These are phyloP conservation scores for Austroboletus niveus DNA, from an alignment of 1,284 basidiomycete species.

Conservation along the genomic window DNA sequence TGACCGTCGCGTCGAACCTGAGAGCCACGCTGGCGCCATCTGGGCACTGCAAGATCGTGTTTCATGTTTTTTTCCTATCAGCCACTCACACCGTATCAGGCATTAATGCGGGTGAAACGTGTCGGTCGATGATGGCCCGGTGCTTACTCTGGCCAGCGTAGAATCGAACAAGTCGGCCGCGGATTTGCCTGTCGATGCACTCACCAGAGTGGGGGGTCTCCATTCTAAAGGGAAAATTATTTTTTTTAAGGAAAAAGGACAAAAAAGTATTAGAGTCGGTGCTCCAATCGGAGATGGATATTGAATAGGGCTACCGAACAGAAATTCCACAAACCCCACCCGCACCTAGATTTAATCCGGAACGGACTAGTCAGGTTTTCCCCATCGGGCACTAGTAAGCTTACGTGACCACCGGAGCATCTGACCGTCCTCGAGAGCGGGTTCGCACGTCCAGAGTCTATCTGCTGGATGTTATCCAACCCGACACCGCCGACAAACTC, in stretches of 20 bases:
- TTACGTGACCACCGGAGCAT: slow-evolving; percentile 14
- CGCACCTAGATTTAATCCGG: background rate
- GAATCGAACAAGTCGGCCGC: slow-evolving; percentile 3
- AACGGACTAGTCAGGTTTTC: slow-evolving; percentile 5
- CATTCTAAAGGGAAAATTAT: background rate
- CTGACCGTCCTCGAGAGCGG: background rate
- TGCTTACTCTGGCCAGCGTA: slow-evolving; percentile 13
- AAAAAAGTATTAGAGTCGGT: background rate
- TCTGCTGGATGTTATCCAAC: slow-evolving; percentile 5
- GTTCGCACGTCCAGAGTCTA: slow-evolving; percentile 12
- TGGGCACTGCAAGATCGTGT: slow-evolving; percentile 11
- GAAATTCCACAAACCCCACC: background rate
- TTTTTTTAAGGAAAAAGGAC: background rate
- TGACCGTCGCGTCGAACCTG: slow-evolving; percentile 3
- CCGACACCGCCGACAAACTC: slow-evolving; percentile 11
- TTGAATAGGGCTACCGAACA: slow-evolving; percentile 1
- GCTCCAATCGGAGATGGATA: background rate
- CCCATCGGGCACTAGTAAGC: slow-evolving; percentile 9
- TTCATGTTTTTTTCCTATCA: slow-evolving; percentile 18
- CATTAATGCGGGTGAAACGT: slow-evolving; percentile 28
- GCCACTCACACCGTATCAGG: slow-evolving; percentile 10
- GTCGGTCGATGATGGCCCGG: slow-evolving; percentile 9
- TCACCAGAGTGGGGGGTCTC: background rate
- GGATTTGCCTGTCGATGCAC: slow-evolving; percentile 16
- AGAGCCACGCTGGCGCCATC: slow-evolving; percentile 9